These are phyloP conservation scores for Brasenia schreberi DNA, from an alignment of 164 flowering plant species.

Conservation along the genomic window DNA sequence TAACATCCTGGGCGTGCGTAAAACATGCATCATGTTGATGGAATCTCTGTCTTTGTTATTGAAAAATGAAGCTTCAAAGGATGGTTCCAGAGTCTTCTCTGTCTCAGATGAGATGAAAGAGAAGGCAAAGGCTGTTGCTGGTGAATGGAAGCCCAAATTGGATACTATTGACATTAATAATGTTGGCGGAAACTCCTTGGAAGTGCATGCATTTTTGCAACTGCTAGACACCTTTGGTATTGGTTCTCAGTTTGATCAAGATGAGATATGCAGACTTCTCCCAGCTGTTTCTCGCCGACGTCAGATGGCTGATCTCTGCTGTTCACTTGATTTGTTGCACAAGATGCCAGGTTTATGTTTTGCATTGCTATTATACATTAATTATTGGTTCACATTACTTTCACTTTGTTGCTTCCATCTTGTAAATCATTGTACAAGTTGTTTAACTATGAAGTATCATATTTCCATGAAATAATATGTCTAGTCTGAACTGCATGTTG, in stretches of 20 bases:
- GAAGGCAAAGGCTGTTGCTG: conserved; percentile 67
- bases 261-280: conserved; percentile 49
- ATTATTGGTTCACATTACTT: neutral
- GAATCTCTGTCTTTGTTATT: conserved; percentile 62
- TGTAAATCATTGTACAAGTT: neutral
- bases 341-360: conserved; percentile 76
- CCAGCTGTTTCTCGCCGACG: conserved; percentile 93
- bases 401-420: too few species aligned
- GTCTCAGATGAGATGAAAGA: conserved; percentile 31
- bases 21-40: conserved; percentile 94
- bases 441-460: neutral
- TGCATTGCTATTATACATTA: neutral
- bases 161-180: conserved; percentile 70
- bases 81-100: conserved; percentile 1
- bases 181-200: conserved; percentile 85
- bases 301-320: conserved; percentile 82
- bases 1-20: conserved; percentile 57
- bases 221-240: conserved; percentile 74
- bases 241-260: conserved; percentile 62
- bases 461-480: neutral
- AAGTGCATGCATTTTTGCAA: conserved; percentile 94
- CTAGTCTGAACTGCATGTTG: neutral
- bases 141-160: conserved; percentile 85
- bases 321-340: conserved; percentile 59
- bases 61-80: neutral